Evolutionary conservation across 179 eudicot genomes (phyloP), one percentile per base, ranked within the genome.

Genomic region (Camellia oleifera): DNA sequence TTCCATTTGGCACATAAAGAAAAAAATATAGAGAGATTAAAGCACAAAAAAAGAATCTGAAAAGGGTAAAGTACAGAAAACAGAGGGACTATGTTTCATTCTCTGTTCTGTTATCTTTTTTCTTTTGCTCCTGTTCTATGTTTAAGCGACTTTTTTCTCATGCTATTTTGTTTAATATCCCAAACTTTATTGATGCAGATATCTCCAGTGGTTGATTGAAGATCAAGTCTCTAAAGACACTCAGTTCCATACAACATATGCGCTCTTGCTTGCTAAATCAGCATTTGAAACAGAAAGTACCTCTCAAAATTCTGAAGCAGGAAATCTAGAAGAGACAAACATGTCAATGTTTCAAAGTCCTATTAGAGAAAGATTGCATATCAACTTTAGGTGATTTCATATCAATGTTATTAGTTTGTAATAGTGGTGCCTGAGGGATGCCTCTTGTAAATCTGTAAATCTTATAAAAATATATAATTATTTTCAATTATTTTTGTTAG

Each of bases 191-290:
- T 26, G 32, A 26, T 26, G 32, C 32, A 26, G 32, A 26, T 26
- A 26, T 26, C 32, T 26, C 32, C 32, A 26, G 32, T 26, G 32
- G 32, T 26, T 26, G 32, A 26, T 26, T 26, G 32, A 26, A 26
- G 32, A 26, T 0, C 32, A 26, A 26, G 32, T 0, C 32, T 92
- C 89, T 66, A 87, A 79, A 78, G 99, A 96, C 78, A 65, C 90
- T 58, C 98, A 86, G 83, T 87, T 91, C 77, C 99, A 96, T 82
- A 96, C 97, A 72, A 82, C 88, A 54, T 96, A 95, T 86, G 98
- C 99, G 32, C 91, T 92, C 75, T 91, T 97, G 79, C 97, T 96
- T 79, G 92, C 98, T 62, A 94, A 89, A 84, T 91, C 96, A 67
- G 95, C 94, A 54, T 88, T 96, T 80, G 92, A 89, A 78, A 81